Percentiles rank a stretch among this genome's conserved stretches.
Evolutionary conservation across 176 grass and related monocot genomes (phyloP).

Genomic region (Dendrocalamus sinicus): DNA sequence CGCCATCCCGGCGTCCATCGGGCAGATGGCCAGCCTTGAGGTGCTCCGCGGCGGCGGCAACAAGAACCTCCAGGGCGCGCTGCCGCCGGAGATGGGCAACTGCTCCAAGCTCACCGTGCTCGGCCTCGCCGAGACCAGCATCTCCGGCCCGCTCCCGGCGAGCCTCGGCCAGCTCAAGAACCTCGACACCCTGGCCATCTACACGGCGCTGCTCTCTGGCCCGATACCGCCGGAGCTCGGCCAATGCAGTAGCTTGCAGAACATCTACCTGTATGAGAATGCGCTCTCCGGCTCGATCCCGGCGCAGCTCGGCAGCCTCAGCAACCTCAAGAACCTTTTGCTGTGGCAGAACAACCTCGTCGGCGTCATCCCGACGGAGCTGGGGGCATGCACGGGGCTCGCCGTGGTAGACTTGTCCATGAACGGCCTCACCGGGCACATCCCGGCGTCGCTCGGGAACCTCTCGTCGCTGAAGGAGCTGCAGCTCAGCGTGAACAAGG

Average conservation of each 20-base stretch:
- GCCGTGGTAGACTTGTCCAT: constrained; percentile 70
- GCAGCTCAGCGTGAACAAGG: constrained; percentile 74
- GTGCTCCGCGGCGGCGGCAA: constrained; percentile 73
- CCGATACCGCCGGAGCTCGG: constrained; percentile 75
- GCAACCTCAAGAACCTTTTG: constrained; percentile 65
- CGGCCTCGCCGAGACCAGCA: constrained; percentile 77
- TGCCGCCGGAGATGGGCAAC: constrained; percentile 66
- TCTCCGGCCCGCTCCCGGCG: constrained; percentile 66
- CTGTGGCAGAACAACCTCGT: constrained; percentile 88
- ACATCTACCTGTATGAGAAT: constrained; percentile 85
- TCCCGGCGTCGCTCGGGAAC: constrained; percentile 71
- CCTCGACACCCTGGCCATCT: constrained; percentile 71
- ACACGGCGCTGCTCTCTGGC: constrained; percentile 75
- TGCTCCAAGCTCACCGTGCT: constrained; percentile 71
- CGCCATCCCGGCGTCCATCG: constrained; percentile 60
- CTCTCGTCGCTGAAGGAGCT: constrained; percentile 69
- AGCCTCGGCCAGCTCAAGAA: constrained; percentile 61
- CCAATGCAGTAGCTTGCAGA: constrained; percentile 55
- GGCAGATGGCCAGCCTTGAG: constrained; percentile 54
- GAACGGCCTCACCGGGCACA: constrained; percentile 79
- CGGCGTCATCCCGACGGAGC: constrained; percentile 82
- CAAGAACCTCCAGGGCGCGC: constrained; percentile 67
- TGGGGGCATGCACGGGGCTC: constrained; percentile 57
- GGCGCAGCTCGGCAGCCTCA: constrained; percentile 60
- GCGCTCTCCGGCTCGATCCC: constrained; percentile 73